phyloP scores from a whole-genome alignment of 306 rosid species.

The Malus sylvestris region DNA sequence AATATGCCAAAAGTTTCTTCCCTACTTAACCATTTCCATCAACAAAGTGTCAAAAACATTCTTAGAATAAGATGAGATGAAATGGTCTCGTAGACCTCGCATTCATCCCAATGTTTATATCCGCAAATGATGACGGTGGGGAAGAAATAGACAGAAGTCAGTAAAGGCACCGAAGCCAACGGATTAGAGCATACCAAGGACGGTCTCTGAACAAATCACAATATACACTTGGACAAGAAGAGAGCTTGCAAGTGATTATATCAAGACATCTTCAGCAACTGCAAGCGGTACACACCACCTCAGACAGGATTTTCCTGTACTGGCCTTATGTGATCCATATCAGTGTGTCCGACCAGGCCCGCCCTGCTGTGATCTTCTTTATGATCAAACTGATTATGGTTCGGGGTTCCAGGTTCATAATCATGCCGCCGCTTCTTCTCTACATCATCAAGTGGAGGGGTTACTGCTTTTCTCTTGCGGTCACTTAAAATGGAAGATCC shows the following conservation, averaged over 20 bases:
- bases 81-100: neutral
- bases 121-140: neutral
- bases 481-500: conserved; percentile 50
- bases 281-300: conserved; percentile 1
- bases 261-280: neutral
- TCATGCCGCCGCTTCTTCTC: conserved; percentile 62
- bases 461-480: conserved; percentile 71
- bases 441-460: conserved; percentile 36
- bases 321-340: conserved; percentile 62
- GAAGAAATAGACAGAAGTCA: neutral
- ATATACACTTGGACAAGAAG: neutral
- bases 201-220: neutral
- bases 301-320: conserved; percentile 60
- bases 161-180: neutral
- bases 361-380: conserved; percentile 39
- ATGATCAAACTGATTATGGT: conserved; percentile 36
- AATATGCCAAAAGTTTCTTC: conserved; percentile 6
- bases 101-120: neutral
- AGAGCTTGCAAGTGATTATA: neutral
- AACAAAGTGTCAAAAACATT: neutral
- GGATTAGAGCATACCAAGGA: neutral
- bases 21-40: conserved; percentile 3
- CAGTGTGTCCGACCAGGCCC: conserved; percentile 40
- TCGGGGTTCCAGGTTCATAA: conserved; percentile 37
- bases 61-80: neutral